These are phyloP conservation scores for Lentinula aciculospora DNA, from an alignment of 768 basidiomycete genomes.

Conservation along the genomic window DNA sequence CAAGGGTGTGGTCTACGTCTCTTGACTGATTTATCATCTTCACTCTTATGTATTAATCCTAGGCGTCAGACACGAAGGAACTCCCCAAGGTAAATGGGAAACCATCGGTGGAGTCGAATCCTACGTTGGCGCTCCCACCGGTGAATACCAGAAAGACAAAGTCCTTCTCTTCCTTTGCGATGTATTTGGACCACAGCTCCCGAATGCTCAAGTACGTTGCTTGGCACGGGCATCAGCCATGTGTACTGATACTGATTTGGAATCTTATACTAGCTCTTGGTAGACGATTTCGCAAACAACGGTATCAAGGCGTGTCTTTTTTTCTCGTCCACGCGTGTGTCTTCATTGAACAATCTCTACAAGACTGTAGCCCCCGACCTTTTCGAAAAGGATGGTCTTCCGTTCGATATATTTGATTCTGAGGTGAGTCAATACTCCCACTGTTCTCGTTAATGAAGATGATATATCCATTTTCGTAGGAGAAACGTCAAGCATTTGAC, in stretches of 20 bases:
- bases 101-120: slow-evolving; percentile 30
- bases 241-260: neutral
- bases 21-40: neutral
- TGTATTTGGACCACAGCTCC: slow-evolving; percentile 28
- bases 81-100: slow-evolving; percentile 24
- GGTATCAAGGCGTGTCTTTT: slow-evolving; percentile 7
- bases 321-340: neutral
- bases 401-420: slow-evolving; percentile 4
- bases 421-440: neutral
- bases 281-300: slow-evolving; percentile 11
- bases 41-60: neutral
- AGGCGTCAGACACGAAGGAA: slow-evolving; percentile 3
- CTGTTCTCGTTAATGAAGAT: neutral
- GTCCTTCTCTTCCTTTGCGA: slow-evolving; percentile 35
- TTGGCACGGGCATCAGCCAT: no score
- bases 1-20: neutral
- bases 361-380: slow-evolving; percentile 12
- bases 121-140: slow-evolving; percentile 35
- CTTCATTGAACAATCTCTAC: neutral
- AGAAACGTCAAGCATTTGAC: slow-evolving; percentile 1
- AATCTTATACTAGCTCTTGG: slow-evolving; percentile 12
- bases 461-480: neutral
- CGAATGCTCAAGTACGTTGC: slow-evolving; percentile 20
- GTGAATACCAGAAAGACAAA: slow-evolving; percentile 31
- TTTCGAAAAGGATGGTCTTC: slow-evolving; percentile 9